Conservation (phyloP, 2,329 filamentous ascomycete species). For the Orbilia brochopaga region DNA sequence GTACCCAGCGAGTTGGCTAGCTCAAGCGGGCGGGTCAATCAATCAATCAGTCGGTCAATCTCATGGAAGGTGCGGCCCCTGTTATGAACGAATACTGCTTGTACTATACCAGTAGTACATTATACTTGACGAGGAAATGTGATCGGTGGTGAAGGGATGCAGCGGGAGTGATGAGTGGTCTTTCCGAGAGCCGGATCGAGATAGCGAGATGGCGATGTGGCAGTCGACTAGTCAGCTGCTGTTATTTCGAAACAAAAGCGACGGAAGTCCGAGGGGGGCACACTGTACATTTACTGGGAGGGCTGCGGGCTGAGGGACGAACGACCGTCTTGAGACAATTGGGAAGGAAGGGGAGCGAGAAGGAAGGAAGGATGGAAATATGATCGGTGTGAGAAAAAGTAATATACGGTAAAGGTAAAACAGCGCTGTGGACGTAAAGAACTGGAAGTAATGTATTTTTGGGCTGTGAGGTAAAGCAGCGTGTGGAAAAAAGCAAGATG, state of each 20-base stretch:
- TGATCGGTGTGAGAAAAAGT: no score
- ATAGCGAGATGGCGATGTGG: neutral
- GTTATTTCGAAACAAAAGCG: constrained; percentile 9
- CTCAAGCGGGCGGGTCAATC: no score
- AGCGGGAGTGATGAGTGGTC: constrained; percentile 4
- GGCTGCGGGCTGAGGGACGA: constrained; percentile 19
- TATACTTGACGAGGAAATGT: no score
- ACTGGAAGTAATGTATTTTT: no score
- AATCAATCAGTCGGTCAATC: neutral
- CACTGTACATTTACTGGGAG: no score
- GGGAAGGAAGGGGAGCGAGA: constrained; percentile 34
- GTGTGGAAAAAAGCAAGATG: constrained; percentile 11
- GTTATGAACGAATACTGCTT: neutral
- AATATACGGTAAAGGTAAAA: no score
- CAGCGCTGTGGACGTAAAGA: no score
- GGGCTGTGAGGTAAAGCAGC: no score
- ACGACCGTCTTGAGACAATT: constrained; percentile 38
- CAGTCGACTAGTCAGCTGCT: constrained; percentile 1
- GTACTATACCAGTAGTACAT: no score
- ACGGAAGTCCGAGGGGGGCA: constrained; percentile 2
- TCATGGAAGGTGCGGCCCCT: neutral
- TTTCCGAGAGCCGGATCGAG: constrained; percentile 5
- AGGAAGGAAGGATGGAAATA: constrained; percentile 15
- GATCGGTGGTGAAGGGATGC: neutral
- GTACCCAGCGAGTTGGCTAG: no score